A percentile compares a stretch with the other conserved stretches of the same genome.
Conservation (phyloP, 2,329 filamentous ascomycete species). For the Myriosclerotinia duriaeana region DNA sequence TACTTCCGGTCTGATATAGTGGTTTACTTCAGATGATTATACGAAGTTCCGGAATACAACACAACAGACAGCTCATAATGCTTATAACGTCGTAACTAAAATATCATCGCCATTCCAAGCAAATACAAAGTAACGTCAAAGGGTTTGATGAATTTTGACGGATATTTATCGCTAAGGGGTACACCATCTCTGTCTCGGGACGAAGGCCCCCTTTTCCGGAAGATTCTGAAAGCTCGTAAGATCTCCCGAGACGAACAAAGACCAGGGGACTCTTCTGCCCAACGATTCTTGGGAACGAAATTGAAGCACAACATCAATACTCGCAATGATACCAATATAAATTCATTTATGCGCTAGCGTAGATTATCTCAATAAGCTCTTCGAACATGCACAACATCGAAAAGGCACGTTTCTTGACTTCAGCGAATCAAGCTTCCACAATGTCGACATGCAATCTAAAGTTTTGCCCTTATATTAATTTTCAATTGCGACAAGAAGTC, state of each 20-base stretch:
- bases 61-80: no score
- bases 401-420: neutral
- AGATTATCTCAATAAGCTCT: neutral
- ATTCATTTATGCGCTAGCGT: neutral
- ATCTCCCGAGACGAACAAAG: neutral
- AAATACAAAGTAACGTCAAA: no score
- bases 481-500: neutral
- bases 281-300: neutral
- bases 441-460: neutral
- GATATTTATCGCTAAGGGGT: no score
- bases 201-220: neutral
- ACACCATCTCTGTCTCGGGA: neutral
- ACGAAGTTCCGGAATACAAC: neutral
- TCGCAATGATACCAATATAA: neutral
- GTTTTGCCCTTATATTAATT: neutral
- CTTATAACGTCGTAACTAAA: neutral
- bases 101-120: no score
- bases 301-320: neutral
- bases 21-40: neutral
- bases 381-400: neutral
- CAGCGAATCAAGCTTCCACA: neutral
- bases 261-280: neutral
- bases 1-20: no score
- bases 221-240: neutral
- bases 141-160: no score